Conservation (phyloP, 169 alveolate genomes). For the Plasmodium malariae region DNA sequence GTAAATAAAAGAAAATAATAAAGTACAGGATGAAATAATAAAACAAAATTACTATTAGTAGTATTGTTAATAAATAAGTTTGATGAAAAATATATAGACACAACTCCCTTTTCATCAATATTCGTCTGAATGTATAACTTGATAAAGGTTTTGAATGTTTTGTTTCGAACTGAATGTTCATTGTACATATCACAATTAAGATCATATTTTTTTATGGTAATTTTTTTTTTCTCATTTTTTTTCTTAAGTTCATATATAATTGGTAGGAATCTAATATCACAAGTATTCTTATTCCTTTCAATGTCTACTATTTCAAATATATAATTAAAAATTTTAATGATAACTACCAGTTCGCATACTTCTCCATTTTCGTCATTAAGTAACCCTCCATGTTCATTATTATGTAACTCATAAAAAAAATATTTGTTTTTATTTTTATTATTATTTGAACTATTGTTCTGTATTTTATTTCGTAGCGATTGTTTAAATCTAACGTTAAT, state of each 20-base stretch:
- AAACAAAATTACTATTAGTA: conserved; percentile 32
- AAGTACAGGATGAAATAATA: conserved; percentile 40
- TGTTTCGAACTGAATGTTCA: conserved; percentile 41
- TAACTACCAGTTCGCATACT: conserved; percentile 50
- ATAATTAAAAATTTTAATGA: conserved; percentile 43
- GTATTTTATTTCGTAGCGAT: conserved; percentile 39
- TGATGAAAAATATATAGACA: conserved; percentile 54
- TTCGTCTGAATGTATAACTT: conserved; percentile 60
- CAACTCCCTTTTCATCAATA: conserved; percentile 61
- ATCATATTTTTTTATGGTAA: conserved; percentile 51
- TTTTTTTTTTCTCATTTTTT: conserved; percentile 34
- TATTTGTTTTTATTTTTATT: conserved; percentile 34
- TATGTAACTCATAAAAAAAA: conserved; percentile 32
- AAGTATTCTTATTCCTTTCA: conserved; percentile 47
- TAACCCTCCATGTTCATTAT: conserved; percentile 58
- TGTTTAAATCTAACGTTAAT: conserved; percentile 54
- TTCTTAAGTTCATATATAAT: conserved; percentile 48
- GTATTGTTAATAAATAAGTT: conserved; percentile 41
- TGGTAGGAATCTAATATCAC: conserved; percentile 59
- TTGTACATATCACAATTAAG: conserved; percentile 37
- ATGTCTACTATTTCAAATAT: conserved; percentile 49
- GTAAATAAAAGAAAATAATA: conserved; percentile 23
- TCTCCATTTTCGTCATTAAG: conserved; percentile 64
- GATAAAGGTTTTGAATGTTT: conserved; percentile 52
- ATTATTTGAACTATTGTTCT: neutral